Evolutionary conservation across 2,329 filamentous ascomycete genomes (phyloP).

Genomic region (Nothophoma quercina): DNA sequence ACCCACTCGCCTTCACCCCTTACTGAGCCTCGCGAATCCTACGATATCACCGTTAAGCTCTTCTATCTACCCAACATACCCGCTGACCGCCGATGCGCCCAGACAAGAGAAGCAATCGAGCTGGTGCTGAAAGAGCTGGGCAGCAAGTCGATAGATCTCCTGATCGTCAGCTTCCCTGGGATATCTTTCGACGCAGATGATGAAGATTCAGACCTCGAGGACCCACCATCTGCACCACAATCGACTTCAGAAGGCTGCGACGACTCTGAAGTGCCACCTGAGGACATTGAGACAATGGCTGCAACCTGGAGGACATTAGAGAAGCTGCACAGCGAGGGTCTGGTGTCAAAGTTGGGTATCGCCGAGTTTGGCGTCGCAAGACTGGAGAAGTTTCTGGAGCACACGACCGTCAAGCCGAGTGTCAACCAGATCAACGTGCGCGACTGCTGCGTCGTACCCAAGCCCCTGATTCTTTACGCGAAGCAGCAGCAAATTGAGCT

Average conservation of each 20-base stretch:
- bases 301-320: slow-evolving; percentile 76
- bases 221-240: slow-evolving; percentile 30
- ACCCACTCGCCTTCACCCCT: slow-evolving; percentile 74
- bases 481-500: slow-evolving; percentile 84
- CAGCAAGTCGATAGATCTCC: slow-evolving; percentile 78
- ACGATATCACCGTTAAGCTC: slow-evolving; percentile 94
- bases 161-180: slow-evolving; percentile 92
- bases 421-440: slow-evolving; percentile 97
- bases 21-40: slow-evolving; percentile 80
- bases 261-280: slow-evolving; percentile 50
- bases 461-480: slow-evolving; percentile 83
- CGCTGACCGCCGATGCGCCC: slow-evolving; percentile 68
- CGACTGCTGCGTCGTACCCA: slow-evolving; percentile 95
- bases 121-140: slow-evolving; percentile 82
- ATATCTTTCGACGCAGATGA: slow-evolving; percentile 94
- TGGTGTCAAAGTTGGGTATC: slow-evolving; percentile 79
- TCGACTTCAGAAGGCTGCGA: slow-evolving; percentile 48
- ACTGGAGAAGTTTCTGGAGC: slow-evolving; percentile 76
- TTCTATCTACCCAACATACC: slow-evolving; percentile 85
- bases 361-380: slow-evolving; percentile 91
- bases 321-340: slow-evolving; percentile 71
- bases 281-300: slow-evolving; percentile 68
- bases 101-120: slow-evolving; percentile 79
- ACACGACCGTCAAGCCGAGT: slow-evolving; percentile 74
- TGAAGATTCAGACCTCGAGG: slow-evolving; percentile 75